These are phyloP conservation scores for Durotheca rogersii DNA, from an alignment of 495 filamentous ascomycete species.

Conservation along the genomic window DNA sequence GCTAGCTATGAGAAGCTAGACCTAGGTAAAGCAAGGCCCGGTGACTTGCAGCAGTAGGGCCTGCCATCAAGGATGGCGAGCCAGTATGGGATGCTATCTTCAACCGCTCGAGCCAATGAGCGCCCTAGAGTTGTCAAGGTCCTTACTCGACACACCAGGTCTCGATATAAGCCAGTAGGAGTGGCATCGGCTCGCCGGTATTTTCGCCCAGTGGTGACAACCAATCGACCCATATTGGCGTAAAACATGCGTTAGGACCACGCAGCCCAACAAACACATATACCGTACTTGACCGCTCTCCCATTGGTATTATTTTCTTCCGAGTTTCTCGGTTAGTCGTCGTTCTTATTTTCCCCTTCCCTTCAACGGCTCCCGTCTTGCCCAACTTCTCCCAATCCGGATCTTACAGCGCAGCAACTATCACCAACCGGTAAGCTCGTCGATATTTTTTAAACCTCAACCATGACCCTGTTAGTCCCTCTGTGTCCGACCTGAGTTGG, in stretches of 20 bases:
- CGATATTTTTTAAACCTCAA: no score
- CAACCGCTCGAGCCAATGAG: not conserved
- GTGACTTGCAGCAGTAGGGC: no score
- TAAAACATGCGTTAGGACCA: slow-evolving; percentile 28
- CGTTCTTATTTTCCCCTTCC: slow-evolving; percentile 1
- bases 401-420: slow-evolving; percentile 4
- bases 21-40: no score
- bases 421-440: slow-evolving; percentile 9
- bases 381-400: not conserved
- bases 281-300: not conserved
- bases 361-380: not conserved
- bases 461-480: slow-evolving; percentile 3
- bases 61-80: no score
- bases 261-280: slow-evolving; percentile 21
- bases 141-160: not conserved
- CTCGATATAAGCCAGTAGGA: not conserved
- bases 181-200: slow-evolving; percentile 6
- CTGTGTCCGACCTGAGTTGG: not conserved
- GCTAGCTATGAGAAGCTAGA: no score
- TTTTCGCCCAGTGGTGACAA: slow-evolving; percentile 13
- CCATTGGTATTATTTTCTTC: slow-evolving; percentile 1
- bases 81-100: no score
- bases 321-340: not conserved
- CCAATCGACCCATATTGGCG: slow-evolving; percentile 18
- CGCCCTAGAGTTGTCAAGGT: not conserved